Conservation (phyloP, 768 basidiomycete genomes). For the Podaxis sp. region DNA sequence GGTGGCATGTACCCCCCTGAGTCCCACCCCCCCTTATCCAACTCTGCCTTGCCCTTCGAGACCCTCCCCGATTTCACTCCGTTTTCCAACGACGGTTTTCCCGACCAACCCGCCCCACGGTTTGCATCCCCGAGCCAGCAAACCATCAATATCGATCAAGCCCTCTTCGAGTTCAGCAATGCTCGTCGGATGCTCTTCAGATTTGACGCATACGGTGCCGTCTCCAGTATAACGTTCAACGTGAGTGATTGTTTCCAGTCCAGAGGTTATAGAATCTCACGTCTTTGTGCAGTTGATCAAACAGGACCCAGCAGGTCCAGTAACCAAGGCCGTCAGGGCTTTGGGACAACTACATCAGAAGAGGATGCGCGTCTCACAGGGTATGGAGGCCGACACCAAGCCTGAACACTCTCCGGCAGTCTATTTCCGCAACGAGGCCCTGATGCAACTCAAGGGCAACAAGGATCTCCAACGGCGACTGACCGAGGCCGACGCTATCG, state of each 20-base stretch:
- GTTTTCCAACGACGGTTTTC: conserved; percentile 5
- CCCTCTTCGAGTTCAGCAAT: conserved; percentile 75
- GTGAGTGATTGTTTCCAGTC: conserved; percentile 39
- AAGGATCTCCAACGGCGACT: conserved; percentile 55
- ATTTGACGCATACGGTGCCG: conserved; percentile 47
- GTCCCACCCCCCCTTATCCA: not conserved
- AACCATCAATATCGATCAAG: conserved; percentile 52
- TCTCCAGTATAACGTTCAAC: conserved; percentile 64
- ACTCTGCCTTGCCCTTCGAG: not conserved
- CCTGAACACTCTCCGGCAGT: conserved; percentile 58
- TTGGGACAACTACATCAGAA: conserved; percentile 70
- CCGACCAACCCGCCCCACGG: not conserved
- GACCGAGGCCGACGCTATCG: conserved; percentile 70
- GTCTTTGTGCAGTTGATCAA: conserved; percentile 45
- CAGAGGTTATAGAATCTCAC: conserved; percentile 1
- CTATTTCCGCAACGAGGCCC: conserved; percentile 70
- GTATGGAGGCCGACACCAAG: conserved; percentile 54
- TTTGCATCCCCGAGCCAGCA: conserved; percentile 28
- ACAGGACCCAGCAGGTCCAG: conserved; percentile 66
- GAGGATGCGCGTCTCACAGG: conserved; percentile 59
- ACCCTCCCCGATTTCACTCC: conserved; percentile 5
- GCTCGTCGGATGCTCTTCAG: conserved; percentile 67
- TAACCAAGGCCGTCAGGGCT: conserved; percentile 76
- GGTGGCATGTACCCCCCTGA: conserved; percentile 6
- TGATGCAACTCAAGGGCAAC: conserved; percentile 55